Evolutionary conservation across 331 rosid species (phyloP).

Genomic region (Erythrophleum ivorense): DNA sequence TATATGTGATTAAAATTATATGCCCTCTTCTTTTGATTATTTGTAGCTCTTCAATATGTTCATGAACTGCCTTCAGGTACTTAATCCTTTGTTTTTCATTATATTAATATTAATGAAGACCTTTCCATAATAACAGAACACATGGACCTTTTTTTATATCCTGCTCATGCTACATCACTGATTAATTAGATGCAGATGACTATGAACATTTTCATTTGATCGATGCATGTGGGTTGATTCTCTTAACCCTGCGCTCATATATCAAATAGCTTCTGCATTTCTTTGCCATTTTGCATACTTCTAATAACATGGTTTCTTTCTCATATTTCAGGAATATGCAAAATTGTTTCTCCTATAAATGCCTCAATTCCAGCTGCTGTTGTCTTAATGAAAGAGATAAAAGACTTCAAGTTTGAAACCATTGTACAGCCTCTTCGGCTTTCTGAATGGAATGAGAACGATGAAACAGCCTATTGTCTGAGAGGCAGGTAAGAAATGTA

Average conservation of each 20-base stretch:
- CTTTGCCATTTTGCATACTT: not conserved
- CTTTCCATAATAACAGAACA: not conserved
- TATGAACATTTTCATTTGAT: not conserved
- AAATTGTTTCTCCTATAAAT: slow-evolving; percentile 54
- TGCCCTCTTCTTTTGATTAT: slow-evolving; percentile 6
- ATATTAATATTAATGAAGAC: not conserved
- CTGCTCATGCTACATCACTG: not conserved
- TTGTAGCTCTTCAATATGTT: not conserved
- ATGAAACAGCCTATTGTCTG: slow-evolving; percentile 31
- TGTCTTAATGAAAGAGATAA: slow-evolving; percentile 46
- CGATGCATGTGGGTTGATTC: not conserved
- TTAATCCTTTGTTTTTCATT: not conserved
- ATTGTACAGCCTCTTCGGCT: slow-evolving; percentile 54
- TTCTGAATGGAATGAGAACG: slow-evolving; percentile 46
- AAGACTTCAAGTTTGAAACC: slow-evolving; percentile 53
- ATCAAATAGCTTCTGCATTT: not conserved
- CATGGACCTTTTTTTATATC: not conserved
- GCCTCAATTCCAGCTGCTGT: slow-evolving; percentile 45
- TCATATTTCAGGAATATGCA: slow-evolving; percentile 55
- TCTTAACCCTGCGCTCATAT: not conserved
- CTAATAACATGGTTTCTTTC: slow-evolving; percentile 1
- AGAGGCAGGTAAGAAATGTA: slow-evolving; percentile 50
- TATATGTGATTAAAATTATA: slow-evolving; percentile 33
- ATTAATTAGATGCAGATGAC: not conserved
- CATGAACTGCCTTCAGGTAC: not conserved